phyloP scores from a whole-genome alignment of 106 monocot species.

The Dioscorea zingiberensis region DNA sequence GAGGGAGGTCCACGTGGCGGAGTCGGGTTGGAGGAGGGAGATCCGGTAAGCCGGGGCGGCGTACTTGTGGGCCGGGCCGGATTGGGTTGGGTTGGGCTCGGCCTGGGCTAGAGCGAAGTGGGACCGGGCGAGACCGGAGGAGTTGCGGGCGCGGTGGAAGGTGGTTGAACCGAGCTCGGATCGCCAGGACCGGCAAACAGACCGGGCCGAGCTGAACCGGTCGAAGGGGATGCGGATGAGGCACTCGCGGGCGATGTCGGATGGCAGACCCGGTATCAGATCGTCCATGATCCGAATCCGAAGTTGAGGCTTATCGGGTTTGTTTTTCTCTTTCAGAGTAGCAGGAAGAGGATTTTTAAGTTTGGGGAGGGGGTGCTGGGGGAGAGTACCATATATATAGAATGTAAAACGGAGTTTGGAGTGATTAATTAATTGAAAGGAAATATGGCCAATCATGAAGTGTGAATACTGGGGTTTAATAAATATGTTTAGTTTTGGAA shows the following conservation, averaged over 20 bases:
- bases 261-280: constrained; percentile 57
- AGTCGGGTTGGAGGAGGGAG: constrained; percentile 26
- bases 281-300: neutral
- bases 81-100: constrained; percentile 2
- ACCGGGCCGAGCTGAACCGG: constrained; percentile 18
- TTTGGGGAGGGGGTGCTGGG: no score
- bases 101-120: constrained; percentile 32
- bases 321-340: no score
- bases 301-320: no score
- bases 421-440: no score
- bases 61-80: constrained; percentile 18
- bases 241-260: constrained; percentile 70
- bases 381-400: no score
- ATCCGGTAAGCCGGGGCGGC: constrained; percentile 23
- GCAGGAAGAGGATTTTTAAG: no score
- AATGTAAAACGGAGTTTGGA: no score
- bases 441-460: no score
- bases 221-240: constrained; percentile 44
- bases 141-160: constrained; percentile 35
- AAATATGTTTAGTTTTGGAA: no score
- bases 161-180: constrained; percentile 29
- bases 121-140: constrained; percentile 14
- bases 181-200: constrained; percentile 41
- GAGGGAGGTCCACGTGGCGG: constrained; percentile 22
- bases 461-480: no score